These are phyloP conservation scores for Chondrostereum purpureum DNA, from an alignment of 1,284 basidiomycete species.

Conservation along the genomic window DNA sequence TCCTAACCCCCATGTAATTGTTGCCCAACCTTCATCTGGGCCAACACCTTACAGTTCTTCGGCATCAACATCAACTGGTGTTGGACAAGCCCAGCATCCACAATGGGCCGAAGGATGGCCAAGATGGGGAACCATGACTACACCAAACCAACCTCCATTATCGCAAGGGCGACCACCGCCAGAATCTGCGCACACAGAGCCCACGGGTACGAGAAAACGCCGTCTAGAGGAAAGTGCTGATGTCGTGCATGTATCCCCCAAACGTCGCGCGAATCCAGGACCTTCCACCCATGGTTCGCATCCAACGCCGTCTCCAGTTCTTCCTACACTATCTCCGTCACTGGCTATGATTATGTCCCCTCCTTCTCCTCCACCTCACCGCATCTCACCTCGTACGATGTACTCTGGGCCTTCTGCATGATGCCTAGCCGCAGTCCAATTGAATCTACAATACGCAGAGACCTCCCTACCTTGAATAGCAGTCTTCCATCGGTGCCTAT, in stretches of 20 bases:
- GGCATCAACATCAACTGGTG: background rate
- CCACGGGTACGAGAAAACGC: background rate
- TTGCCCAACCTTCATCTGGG: background rate
- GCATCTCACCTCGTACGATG: background rate
- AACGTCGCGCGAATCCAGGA: background rate
- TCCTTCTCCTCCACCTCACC: constrained; percentile 1
- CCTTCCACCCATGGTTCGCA: background rate
- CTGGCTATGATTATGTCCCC: constrained; percentile 38
- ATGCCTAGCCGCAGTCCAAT: background rate
- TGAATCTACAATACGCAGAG: background rate
- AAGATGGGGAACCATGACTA: background rate
- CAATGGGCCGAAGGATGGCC: background rate
- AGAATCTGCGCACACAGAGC: constrained; percentile 7
- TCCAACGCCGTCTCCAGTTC: constrained; percentile 19
- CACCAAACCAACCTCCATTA: constrained; percentile 17
- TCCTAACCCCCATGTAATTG: background rate
- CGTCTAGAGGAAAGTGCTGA: background rate
- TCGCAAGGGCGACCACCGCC: constrained; percentile 1
- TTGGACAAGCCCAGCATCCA: background rate
- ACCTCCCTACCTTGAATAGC: background rate
- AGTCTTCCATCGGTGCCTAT: background rate
- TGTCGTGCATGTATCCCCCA: background rate
- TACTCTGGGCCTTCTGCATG: background rate
- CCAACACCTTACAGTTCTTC: background rate
- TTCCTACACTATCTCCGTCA: constrained; percentile 35